Conservation (phyloP, 805 yeast genomes). For the Candida orba region DNA sequence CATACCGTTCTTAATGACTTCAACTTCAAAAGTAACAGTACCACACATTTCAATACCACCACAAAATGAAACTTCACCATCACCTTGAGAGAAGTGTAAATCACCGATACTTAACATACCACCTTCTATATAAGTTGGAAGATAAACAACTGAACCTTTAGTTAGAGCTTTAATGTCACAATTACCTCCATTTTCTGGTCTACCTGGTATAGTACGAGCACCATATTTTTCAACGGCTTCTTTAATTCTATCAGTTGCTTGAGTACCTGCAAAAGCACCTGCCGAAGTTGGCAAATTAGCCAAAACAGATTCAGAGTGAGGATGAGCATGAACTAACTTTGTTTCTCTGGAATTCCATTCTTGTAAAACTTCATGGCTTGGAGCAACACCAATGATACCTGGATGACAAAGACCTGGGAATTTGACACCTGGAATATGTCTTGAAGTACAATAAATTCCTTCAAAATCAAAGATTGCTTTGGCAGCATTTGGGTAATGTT, state of each 20-base stretch:
- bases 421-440: slow-evolving; percentile 43
- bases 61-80: slow-evolving; percentile 47
- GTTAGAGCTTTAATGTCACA: slow-evolving; percentile 46
- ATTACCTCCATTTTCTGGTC: slow-evolving; percentile 49
- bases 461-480: slow-evolving; percentile 47
- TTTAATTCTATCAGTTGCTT: slow-evolving; percentile 26
- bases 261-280: slow-evolving; percentile 34
- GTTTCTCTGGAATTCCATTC: slow-evolving; percentile 41
- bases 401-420: slow-evolving; percentile 47
- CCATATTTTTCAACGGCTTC: slow-evolving; percentile 32
- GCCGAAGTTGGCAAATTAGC: slow-evolving; percentile 35
- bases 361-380: slow-evolving; percentile 34
- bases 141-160: slow-evolving; percentile 40
- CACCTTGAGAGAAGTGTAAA: slow-evolving; percentile 46
- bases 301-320: slow-evolving; percentile 28
- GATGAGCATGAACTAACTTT: slow-evolving; percentile 28
- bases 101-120: slow-evolving; percentile 44
- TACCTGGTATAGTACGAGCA: slow-evolving; percentile 47
- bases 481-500: slow-evolving; percentile 42
- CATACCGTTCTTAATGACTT: slow-evolving; percentile 37
- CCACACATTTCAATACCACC: slow-evolving; percentile 52
- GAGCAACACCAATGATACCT: slow-evolving; percentile 45
- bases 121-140: slow-evolving; percentile 41
- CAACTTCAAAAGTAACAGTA: slow-evolving; percentile 34
- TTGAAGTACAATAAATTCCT: slow-evolving; percentile 41